These are phyloP conservation scores for Saksenaea vasiformis DNA, from an alignment of 371 early-diverging fungal species.

Conservation along the genomic window DNA sequence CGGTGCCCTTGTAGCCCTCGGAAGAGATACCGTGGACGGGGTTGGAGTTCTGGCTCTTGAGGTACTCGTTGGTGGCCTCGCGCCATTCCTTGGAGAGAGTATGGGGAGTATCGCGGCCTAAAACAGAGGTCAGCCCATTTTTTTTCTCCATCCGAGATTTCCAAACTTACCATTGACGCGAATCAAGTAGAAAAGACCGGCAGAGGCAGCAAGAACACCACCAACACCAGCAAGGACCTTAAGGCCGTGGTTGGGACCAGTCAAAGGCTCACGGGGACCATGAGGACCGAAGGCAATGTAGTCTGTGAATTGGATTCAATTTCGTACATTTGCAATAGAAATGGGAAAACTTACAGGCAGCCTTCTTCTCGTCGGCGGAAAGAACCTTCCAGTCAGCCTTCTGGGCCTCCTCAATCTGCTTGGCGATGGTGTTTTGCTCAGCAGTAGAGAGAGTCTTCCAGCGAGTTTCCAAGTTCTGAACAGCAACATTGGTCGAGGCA, in stretches of 20 bases:
- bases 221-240: slow-evolving; percentile 76
- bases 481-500: slow-evolving; percentile 58
- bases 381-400: slow-evolving; percentile 95
- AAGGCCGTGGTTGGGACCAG: slow-evolving; percentile 70
- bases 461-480: slow-evolving; percentile 74
- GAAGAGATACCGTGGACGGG: slow-evolving; percentile 90
- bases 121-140: slow-evolving; percentile 2
- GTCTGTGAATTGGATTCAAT: slow-evolving; percentile 35
- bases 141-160: not conserved
- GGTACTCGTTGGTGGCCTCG: slow-evolving; percentile 84
- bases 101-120: slow-evolving; percentile 66
- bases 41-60: slow-evolving; percentile 85
- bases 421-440: slow-evolving; percentile 85
- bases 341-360: slow-evolving; percentile 69
- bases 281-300: slow-evolving; percentile 95
- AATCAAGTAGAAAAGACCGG: slow-evolving; percentile 69
- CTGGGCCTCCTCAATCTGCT: slow-evolving; percentile 80
- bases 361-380: slow-evolving; percentile 91
- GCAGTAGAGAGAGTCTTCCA: slow-evolving; percentile 86
- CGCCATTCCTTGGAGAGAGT: slow-evolving; percentile 93
- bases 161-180: slow-evolving; percentile 66
- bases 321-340: not conserved
- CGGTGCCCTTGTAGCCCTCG: slow-evolving; percentile 81
- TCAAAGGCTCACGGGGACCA: slow-evolving; percentile 84
- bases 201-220: slow-evolving; percentile 60